Percentiles rank a stretch among this genome's conserved stretches.
Evolutionary conservation across 1,139 yeast genomes (phyloP).

Genomic region (Arxiozyma telluris): DNA sequence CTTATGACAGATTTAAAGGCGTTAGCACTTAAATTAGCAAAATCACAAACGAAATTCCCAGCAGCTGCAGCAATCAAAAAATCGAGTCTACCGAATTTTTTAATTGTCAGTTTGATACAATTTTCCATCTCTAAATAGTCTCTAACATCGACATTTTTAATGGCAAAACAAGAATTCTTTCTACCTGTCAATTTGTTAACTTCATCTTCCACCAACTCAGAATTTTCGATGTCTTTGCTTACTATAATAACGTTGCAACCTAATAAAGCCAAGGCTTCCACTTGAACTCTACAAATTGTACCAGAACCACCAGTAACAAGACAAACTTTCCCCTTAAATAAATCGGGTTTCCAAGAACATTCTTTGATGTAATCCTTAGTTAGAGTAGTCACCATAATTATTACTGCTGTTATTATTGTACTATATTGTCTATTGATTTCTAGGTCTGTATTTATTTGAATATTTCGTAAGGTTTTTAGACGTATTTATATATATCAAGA

Average conservation of each 20-base stretch:
- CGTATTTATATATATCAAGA: too few relatives aligned
- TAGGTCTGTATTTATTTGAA: too few relatives aligned
- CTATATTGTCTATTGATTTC: too few relatives aligned
- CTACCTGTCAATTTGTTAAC: constrained; percentile 46
- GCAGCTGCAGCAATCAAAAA: constrained; percentile 92
- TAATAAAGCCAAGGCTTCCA: constrained; percentile 67
- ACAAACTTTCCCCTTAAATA: constrained; percentile 75
- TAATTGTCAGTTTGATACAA: constrained; percentile 61
- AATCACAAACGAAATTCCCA: constrained; percentile 78
- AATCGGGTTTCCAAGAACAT: constrained; percentile 41
- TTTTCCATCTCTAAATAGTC: constrained; percentile 44
- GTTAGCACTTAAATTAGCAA: constrained; percentile 66
- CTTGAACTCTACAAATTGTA: constrained; percentile 78
- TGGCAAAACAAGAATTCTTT: constrained; percentile 60
- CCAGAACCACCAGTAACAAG: constrained; percentile 96
- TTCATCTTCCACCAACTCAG: constrained; percentile 60
- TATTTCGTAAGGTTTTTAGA: too few relatives aligned
- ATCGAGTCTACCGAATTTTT: constrained; percentile 57
- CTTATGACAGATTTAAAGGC: constrained; percentile 81
- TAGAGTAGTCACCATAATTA: constrained; percentile 24
- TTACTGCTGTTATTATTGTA: too few relatives aligned
- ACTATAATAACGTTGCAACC: constrained; percentile 84
- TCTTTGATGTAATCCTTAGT: constrained; percentile 22
- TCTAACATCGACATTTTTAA: constrained; percentile 71
- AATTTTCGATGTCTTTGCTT: constrained; percentile 63